A percentile compares a stretch with the other conserved stretches of the same genome.
These are phyloP conservation scores for Pichia sp. DNA, from an alignment of 1,139 yeast genomes.

Conservation along the genomic window DNA sequence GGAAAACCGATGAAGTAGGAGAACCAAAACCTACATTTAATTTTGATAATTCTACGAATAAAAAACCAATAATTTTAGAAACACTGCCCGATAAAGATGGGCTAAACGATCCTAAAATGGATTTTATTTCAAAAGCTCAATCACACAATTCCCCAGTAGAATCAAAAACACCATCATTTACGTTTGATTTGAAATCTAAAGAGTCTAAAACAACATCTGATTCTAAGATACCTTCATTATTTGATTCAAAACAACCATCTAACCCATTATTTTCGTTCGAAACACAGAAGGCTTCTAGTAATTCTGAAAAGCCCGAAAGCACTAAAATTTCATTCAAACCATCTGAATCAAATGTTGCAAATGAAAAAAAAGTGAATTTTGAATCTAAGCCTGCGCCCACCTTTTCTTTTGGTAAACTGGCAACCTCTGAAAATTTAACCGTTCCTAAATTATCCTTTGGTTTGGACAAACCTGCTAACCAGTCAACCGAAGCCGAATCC, in stretches of 20 bases:
- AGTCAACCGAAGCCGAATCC: neutral
- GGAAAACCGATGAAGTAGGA: neutral
- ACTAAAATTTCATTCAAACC: neutral
- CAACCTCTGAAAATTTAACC: neutral
- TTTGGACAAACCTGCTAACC: neutral
- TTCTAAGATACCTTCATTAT: neutral
- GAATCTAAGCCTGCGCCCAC: neutral
- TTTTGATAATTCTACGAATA: neutral
- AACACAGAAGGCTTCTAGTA: neutral
- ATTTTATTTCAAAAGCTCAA: neutral
- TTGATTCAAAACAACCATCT: neutral
- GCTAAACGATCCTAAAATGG: conserved; percentile 2
- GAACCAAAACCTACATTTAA: neutral
- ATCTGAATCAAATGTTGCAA: neutral
- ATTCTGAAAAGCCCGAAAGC: neutral
- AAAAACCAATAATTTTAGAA: neutral
- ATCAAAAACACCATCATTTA: neutral
- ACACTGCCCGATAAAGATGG: conserved; percentile 7
- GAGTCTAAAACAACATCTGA: neutral
- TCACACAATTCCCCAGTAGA: too few relatives aligned
- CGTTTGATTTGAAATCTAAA: neutral
- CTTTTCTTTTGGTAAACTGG: neutral
- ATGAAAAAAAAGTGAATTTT: too few relatives aligned
- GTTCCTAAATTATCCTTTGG: neutral
- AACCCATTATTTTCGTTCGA: neutral